Conservation (phyloP, 352 stramenopile genomes). For the Pythium grandisporangium region DNA sequence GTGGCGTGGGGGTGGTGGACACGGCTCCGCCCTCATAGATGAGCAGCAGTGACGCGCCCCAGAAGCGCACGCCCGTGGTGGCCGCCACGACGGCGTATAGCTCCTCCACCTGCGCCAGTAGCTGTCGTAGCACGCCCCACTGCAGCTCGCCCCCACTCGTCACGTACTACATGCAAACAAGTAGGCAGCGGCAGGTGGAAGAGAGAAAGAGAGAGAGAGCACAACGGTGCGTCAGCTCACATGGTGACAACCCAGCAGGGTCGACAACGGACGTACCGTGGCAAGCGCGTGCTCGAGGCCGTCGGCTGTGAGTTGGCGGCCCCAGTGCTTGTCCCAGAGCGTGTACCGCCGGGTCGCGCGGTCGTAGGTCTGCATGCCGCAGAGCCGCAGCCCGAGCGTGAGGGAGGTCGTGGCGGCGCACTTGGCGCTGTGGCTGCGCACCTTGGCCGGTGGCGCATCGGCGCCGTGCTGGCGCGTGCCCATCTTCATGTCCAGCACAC, state of each 20-base stretch:
- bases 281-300: slow-evolving; percentile 56
- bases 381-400: slow-evolving; percentile 54
- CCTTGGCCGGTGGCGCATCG: slow-evolving; percentile 56
- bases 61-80: slow-evolving; percentile 61
- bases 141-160: slow-evolving; percentile 33
- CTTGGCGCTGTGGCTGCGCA: slow-evolving; percentile 58
- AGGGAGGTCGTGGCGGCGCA: slow-evolving; percentile 68
- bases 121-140: slow-evolving; percentile 24
- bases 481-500: slow-evolving; percentile 80
- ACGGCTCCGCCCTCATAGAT: slow-evolving; percentile 77
- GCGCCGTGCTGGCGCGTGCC: slow-evolving; percentile 67
- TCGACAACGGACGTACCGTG: slow-evolving; percentile 30
- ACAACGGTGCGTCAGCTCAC: no score
- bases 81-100: slow-evolving; percentile 29
- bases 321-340: slow-evolving; percentile 77
- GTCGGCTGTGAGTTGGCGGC: slow-evolving; percentile 31
- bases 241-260: background rate
- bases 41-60: slow-evolving; percentile 60
- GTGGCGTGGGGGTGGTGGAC: no score
- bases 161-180: slow-evolving; percentile 33
- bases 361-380: slow-evolving; percentile 79
- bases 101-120: slow-evolving; percentile 31
- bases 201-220: no score
- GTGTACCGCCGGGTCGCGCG: slow-evolving; percentile 42
- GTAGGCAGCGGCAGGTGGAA: background rate